Base-by-base conservation (phyloP, 768 basidiomycete genomes). In the Xerocomus potaroensis region DNA sequence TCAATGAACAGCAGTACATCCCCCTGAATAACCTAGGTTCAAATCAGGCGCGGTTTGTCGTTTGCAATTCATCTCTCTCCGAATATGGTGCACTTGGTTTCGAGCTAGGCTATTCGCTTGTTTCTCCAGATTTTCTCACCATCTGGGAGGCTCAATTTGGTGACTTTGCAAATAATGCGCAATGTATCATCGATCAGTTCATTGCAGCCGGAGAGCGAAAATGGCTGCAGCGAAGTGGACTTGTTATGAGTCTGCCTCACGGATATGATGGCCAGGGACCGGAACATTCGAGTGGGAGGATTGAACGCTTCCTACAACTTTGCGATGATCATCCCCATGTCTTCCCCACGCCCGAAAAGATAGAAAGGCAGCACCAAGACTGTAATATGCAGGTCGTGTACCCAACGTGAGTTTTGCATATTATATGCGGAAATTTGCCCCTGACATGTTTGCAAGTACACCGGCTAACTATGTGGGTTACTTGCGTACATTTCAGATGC, bases 61-160 rank as follows among this genome's bases (percentile, higher is more conserved):
- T 98, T 51, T 94, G 90, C 74, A 99, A 98, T 76, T 98, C 96
- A 8, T 91, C 91, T 6, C 76, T 99, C 16, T 97, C 95, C 34
- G 96, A 99, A 68, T 99, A 73, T 62, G 96, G 95, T 52, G 74
- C 84, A 3, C 87, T 99, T 49, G 95, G 95, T 32, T 99, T 98
- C 67, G 95, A 99, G 68, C 83, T 99, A 24, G 95, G 95, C 8
- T 99, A 99, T 69, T 99, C 96, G 6, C 84, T 98, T 53, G 96
- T 98, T 44, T 95, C 92, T 12, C 96, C 95, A 16, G 83, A 91
- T 61, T 75, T 83, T 22, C 76, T 99, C 54, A 91, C 91, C 14
- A 84, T 99, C 61, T 99, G 95, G 96, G 96, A 98, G 66, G 96
- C 95, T 14, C 95, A 98, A 66, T 94, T 98, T 60, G 95, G 95